These are phyloP conservation scores for Thymus quinquecostatus DNA, from an alignment of 257 asterid species.

Conservation along the genomic window DNA sequence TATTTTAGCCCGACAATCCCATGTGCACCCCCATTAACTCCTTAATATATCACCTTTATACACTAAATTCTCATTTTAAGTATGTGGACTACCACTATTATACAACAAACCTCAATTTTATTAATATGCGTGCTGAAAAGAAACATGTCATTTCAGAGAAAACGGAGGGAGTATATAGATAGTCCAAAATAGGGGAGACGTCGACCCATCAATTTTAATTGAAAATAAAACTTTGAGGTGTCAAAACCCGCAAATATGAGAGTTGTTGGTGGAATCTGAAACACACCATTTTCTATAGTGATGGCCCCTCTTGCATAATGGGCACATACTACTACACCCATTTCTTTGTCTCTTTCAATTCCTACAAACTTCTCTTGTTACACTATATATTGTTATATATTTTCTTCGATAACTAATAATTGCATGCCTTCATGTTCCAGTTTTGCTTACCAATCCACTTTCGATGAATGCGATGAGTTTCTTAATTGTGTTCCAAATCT, in stretches of 20 bases:
- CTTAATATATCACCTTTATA: too few species aligned
- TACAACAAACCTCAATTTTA: too few species aligned
- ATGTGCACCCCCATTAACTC: too few species aligned
- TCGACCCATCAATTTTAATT: too few species aligned
- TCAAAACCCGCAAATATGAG: conserved; percentile 28
- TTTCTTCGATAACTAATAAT: not conserved
- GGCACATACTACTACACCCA: conserved; percentile 27
- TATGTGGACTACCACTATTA: too few species aligned
- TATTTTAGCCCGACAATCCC: too few species aligned
- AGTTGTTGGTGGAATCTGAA: conserved; percentile 32
- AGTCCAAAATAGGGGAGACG: conserved; percentile 22
- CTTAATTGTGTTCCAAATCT: too few species aligned
- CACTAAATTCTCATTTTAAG: too few species aligned
- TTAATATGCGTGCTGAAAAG: too few species aligned
- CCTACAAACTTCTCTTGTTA: conserved; percentile 10
- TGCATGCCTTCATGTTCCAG: not conserved
- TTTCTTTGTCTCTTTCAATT: conserved; percentile 35
- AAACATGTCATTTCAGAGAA: too few species aligned
- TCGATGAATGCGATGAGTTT: not conserved
- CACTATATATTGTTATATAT: not conserved
- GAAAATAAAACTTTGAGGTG: conserved; percentile 6
- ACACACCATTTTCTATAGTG: conserved; percentile 39
- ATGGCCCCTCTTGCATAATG: conserved; percentile 30
- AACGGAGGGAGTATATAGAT: not conserved
- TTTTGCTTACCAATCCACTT: not conserved